Evolutionary conservation across 75 land plant genomes (phyloP).

Genomic region (Larix kaempferi): DNA sequence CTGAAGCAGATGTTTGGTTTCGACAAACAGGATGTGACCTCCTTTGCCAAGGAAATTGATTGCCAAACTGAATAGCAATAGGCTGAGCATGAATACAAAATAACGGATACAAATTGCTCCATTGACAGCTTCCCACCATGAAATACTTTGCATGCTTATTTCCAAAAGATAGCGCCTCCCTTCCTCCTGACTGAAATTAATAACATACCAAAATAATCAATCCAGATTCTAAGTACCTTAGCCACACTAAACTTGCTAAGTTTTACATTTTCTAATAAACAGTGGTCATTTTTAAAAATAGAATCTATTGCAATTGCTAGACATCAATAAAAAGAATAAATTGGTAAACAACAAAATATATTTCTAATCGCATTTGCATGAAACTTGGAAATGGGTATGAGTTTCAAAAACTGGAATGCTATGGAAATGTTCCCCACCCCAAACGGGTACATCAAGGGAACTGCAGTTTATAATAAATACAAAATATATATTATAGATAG

Average conservation of each 20-base stretch:
- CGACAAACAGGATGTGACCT: neutral
- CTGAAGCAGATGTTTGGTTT: neutral
- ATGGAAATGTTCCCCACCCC: no score
- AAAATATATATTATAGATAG: no score
- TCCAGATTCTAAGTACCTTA: neutral
- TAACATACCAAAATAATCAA: neutral
- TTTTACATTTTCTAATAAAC: neutral
- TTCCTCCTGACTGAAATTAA: constrained; percentile 5
- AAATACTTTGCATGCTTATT: neutral
- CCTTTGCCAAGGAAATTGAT: neutral
- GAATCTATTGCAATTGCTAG: no score
- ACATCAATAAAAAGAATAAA: no score
- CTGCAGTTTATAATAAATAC: no score
- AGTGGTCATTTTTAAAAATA: no score
- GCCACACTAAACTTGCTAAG: neutral
- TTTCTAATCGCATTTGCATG: neutral
- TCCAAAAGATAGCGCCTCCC: neutral
- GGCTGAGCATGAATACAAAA: neutral
- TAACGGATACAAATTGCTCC: neutral
- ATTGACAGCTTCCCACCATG: neutral
- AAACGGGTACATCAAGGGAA: no score
- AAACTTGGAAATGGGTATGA: no score
- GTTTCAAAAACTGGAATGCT: no score
- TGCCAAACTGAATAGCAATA: neutral
- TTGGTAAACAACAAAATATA: neutral